These are phyloP conservation scores for Diaporthe vexans DNA, from an alignment of 2,329 filamentous ascomycete species.

Conservation along the genomic window DNA sequence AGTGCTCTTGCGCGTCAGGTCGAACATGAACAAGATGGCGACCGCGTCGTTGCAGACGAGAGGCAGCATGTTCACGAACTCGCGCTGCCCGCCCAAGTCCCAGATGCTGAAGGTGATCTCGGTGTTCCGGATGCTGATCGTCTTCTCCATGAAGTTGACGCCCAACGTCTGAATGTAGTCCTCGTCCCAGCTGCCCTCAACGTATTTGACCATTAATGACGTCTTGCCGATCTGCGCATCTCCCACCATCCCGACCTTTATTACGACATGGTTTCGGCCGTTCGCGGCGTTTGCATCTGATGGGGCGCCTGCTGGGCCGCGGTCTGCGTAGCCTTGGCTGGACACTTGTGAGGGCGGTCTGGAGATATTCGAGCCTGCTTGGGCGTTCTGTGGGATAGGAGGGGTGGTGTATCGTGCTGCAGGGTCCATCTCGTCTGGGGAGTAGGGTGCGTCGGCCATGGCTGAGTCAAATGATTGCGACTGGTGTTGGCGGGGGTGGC, in stretches of 20 bases:
- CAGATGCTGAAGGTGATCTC: conserved; percentile 99
- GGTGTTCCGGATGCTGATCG: conserved; percentile 98
- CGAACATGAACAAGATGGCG: conserved; percentile 99
- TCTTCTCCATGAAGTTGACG: conserved; percentile 99
- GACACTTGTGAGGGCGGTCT: conserved; percentile 70
- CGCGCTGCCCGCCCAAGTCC: conserved; percentile 97
- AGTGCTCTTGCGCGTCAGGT: conserved; percentile 96
- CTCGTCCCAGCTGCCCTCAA: conserved; percentile 99
- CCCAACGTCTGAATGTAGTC: conserved; percentile 99
- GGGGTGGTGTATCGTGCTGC: conserved; percentile 62
- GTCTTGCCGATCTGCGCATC: conserved; percentile 99
- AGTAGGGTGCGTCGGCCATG: conserved; percentile 51
- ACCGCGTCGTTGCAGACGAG: conserved; percentile 99
- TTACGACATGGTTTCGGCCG: conserved; percentile 84
- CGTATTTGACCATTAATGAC: conserved; percentile 99
- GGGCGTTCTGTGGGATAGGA: conserved; percentile 56
- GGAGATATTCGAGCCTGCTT: conserved; percentile 59
- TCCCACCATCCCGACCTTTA: conserved; percentile 99
- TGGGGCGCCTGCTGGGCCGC: conserved; percentile 53
- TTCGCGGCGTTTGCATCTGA: conserved; percentile 52
- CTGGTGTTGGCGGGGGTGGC: conserved; percentile 49
- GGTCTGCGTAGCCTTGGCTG: conserved; percentile 59
- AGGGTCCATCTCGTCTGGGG: conserved; percentile 55
- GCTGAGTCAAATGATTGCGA: conserved; percentile 66
- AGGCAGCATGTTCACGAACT: conserved; percentile 99